These are phyloP conservation scores for Lactarius hatsudake DNA, from an alignment of 768 basidiomycete genomes.

Conservation along the genomic window DNA sequence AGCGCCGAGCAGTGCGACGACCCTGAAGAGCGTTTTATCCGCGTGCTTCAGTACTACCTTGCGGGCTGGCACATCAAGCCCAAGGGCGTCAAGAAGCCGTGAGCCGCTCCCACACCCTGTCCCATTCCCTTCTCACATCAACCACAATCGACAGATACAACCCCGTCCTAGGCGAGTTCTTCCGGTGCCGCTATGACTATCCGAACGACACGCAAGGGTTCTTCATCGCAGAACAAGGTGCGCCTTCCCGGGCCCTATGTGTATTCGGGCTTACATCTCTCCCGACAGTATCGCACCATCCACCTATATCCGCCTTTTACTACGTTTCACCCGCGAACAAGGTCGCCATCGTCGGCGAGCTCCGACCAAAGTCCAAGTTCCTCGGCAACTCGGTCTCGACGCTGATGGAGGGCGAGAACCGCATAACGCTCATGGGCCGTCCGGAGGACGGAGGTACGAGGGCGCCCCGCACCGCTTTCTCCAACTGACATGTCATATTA, in stretches of 20 bases:
- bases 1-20: conserved; percentile 81
- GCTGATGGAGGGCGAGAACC: conserved; percentile 94
- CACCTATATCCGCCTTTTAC: conserved; percentile 92
- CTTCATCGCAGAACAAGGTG: conserved; percentile 95
- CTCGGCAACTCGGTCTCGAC: conserved; percentile 96
- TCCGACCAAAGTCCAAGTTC: conserved; percentile 94
- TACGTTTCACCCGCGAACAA: conserved; percentile 91
- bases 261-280: not conserved
- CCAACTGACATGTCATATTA: not conserved
- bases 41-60: conserved; percentile 91
- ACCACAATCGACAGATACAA: conserved; percentile 59
- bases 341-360: conserved; percentile 84
- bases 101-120: conserved; percentile 35
- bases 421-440: conserved; percentile 76
- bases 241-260: conserved; percentile 17
- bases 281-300: conserved; percentile 83
- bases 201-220: conserved; percentile 88
- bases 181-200: conserved; percentile 94
- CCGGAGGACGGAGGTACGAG: conserved; percentile 77
- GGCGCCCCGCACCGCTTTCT: no score
- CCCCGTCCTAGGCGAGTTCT: conserved; percentile 96
- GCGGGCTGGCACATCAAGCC: conserved; percentile 99
- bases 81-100: conserved; percentile 99
- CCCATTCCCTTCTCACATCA: conserved; percentile 5
- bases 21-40: conserved; percentile 87